phyloP scores from a whole-genome alignment of 805 yeast genomes.

The Ogataea glucozyma region DNA sequence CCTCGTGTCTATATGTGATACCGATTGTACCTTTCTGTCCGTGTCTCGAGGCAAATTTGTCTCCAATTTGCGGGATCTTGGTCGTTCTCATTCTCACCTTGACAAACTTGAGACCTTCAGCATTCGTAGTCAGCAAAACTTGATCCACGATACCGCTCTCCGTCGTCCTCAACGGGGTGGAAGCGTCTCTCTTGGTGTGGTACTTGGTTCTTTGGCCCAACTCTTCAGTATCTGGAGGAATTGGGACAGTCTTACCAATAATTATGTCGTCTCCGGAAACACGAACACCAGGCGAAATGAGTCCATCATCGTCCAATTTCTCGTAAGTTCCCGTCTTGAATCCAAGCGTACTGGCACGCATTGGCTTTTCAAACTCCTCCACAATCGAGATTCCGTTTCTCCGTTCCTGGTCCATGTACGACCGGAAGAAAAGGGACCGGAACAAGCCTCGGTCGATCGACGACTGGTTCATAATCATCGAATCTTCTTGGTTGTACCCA shows the following conservation, averaged over 20 bases:
- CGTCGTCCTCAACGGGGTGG: slow-evolving; percentile 94
- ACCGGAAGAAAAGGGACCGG: slow-evolving; percentile 92
- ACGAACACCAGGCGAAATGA: slow-evolving; percentile 97
- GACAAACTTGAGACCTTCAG: slow-evolving; percentile 96
- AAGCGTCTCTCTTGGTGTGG: slow-evolving; percentile 98
- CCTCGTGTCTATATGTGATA: slow-evolving; percentile 97
- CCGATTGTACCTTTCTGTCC: slow-evolving; percentile 99
- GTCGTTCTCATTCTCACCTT: slow-evolving; percentile 99
- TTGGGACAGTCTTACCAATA: slow-evolving; percentile 98
- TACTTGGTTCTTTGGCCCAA: slow-evolving; percentile 97
- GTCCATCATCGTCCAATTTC: slow-evolving; percentile 96
- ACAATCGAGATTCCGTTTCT: slow-evolving; percentile 98
- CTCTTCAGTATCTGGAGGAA: slow-evolving; percentile 98
- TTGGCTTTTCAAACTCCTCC: slow-evolving; percentile 97
- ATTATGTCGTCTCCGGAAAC: slow-evolving; percentile 99
- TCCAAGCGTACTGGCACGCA: slow-evolving; percentile 89
- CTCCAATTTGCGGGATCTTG: slow-evolving; percentile 98
- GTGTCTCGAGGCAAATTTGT: slow-evolving; percentile 98
- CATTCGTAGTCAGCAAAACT: slow-evolving; percentile 93
- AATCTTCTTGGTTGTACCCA: slow-evolving; percentile 99
- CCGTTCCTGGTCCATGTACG: slow-evolving; percentile 98
- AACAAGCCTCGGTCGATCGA: slow-evolving; percentile 96
- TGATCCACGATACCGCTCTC: slow-evolving; percentile 99
- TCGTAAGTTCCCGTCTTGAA: slow-evolving; percentile 98
- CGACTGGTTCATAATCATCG: slow-evolving; percentile 99